Percentiles rank a stretch among this genome's conserved stretches.
phyloP scores from a whole-genome alignment of 1,139 yeast species.

The Meyerozyma elateridarum region DNA sequence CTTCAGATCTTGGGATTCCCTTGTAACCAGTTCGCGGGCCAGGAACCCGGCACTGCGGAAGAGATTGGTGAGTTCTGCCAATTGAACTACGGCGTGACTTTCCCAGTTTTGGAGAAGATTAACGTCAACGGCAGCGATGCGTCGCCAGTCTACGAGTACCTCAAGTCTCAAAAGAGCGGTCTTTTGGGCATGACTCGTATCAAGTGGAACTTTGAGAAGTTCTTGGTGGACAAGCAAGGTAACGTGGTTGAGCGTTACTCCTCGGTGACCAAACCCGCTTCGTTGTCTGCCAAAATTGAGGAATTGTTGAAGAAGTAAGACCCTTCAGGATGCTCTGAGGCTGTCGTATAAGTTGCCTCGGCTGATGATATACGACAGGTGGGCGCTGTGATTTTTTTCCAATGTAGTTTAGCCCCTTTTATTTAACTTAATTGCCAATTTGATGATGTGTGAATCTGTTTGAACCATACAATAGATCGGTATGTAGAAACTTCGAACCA shows the following conservation, averaged over 20 bases:
- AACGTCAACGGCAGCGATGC: constrained; percentile 84
- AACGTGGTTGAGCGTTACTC: constrained; percentile 42
- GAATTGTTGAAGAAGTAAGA: constrained; percentile 31
- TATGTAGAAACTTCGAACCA: too few relatives aligned
- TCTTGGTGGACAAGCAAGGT: constrained; percentile 42
- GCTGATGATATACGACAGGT: too few relatives aligned
- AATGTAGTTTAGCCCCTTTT: too few relatives aligned
- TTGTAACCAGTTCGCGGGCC: constrained; percentile 55
- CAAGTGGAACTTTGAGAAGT: constrained; percentile 51
- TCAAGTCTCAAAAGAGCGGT: constrained; percentile 53
- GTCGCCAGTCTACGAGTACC: constrained; percentile 74
- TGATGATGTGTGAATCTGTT: too few relatives aligned
- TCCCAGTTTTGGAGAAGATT: constrained; percentile 82
- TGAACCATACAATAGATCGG: too few relatives aligned
- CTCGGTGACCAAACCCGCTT: constrained; percentile 38
- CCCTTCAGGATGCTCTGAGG: too few relatives aligned
- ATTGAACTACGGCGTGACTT: constrained; percentile 53
- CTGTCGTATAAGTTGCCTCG: too few relatives aligned
- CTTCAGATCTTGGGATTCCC: constrained; percentile 88
- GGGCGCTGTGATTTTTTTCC: too few relatives aligned
- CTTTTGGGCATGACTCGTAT: constrained; percentile 41
- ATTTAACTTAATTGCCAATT: too few relatives aligned
- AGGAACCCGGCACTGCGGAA: constrained; percentile 15
- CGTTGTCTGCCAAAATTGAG: constrained; percentile 34
- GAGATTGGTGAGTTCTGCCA: constrained; percentile 15